phyloP scores from a whole-genome alignment of 179 eudicot species.

The Kewa caespitosa region DNA sequence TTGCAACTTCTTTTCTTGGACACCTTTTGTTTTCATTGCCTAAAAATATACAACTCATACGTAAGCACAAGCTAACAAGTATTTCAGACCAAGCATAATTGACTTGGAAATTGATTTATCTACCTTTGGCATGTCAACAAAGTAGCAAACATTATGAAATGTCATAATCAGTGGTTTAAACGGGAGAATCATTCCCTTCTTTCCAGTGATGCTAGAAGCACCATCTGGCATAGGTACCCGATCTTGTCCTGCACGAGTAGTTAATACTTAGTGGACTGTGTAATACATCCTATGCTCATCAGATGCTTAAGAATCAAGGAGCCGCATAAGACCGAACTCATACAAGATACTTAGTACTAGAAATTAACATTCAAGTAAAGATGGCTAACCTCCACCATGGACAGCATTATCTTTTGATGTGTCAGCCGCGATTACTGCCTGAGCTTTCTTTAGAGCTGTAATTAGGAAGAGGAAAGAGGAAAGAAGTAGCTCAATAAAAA shows the following conservation, averaged over 20 bases:
- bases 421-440: constrained; percentile 42
- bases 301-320: not conserved
- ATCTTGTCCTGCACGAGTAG: constrained; percentile 30
- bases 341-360: not conserved
- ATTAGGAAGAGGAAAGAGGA: constrained; percentile 21
- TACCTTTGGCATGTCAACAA: constrained; percentile 95
- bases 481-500: constrained; percentile 5
- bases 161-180: constrained; percentile 85
- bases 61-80: not conserved
- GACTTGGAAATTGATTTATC: not conserved
- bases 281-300: not conserved
- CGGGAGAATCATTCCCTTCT: constrained; percentile 93
- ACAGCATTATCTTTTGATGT: constrained; percentile 28
- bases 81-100: not conserved
- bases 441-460: constrained; percentile 62
- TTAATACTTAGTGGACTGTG: constrained; percentile 3
- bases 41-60: constrained; percentile 20
- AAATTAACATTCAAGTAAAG: constrained; percentile 11
- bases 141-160: constrained; percentile 83
- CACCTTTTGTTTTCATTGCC: constrained; percentile 77
- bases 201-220: constrained; percentile 17
- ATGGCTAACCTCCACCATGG: constrained; percentile 34
- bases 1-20: constrained; percentile 70
- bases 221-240: constrained; percentile 17
- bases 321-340: not conserved